phyloP scores from a whole-genome alignment of 129 eudicot genomes.

The Chrysanthemum lavandulifolium region DNA sequence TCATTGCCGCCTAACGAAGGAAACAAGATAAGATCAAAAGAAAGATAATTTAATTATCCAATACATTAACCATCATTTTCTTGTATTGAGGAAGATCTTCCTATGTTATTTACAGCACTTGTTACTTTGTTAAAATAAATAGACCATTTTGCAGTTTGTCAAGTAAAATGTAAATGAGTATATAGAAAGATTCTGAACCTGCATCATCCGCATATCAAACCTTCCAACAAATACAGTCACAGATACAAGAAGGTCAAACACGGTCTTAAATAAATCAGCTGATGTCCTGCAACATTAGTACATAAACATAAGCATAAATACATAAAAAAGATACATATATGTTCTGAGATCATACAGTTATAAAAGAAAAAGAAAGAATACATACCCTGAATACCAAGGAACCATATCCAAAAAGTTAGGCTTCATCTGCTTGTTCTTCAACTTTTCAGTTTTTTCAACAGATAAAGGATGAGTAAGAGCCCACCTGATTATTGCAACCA shows the following conservation, averaged over 20 bases:
- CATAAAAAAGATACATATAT: slow-evolving; percentile 1
- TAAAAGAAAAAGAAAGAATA: slow-evolving; percentile 1
- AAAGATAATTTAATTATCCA: background rate
- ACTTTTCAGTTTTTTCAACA: slow-evolving; percentile 74
- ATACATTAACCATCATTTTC: too few relatives aligned
- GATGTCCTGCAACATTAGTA: slow-evolving; percentile 71
- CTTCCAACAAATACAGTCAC: slow-evolving; percentile 98
- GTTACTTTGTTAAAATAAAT: too few relatives aligned
- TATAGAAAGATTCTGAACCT: slow-evolving; percentile 42
- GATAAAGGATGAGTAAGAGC: slow-evolving; percentile 96
- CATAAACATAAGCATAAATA: background rate
- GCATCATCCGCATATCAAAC: slow-evolving; percentile 99
- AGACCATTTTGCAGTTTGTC: background rate
- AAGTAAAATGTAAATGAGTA: background rate
- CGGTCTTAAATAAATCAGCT: slow-evolving; percentile 96
- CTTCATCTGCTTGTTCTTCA: slow-evolving; percentile 83
- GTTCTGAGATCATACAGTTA: background rate
- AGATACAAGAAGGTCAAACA: slow-evolving; percentile 92
- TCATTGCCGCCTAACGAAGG: slow-evolving; percentile 78
- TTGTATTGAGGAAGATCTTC: too few relatives aligned
- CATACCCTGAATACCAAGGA: slow-evolving; percentile 99
- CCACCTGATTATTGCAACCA: slow-evolving; percentile 60
- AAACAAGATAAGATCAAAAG: slow-evolving; percentile 13
- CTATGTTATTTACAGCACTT: background rate
- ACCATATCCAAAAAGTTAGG: slow-evolving; percentile 98